Evolutionary conservation across 441 rosid species (phyloP).

Genomic region (Erodium trifolium): DNA sequence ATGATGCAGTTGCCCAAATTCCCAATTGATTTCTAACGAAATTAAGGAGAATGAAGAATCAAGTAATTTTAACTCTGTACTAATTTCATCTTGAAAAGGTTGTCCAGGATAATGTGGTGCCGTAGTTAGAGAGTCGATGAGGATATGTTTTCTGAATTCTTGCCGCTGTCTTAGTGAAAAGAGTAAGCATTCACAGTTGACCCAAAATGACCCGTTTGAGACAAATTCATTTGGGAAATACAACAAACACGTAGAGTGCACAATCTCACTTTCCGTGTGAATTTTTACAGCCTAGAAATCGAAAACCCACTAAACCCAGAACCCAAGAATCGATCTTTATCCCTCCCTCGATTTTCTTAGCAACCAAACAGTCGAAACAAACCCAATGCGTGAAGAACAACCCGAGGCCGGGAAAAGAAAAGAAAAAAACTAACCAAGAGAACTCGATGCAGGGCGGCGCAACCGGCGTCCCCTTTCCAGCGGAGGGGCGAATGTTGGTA

Average conservation of each 20-base stretch:
- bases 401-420: not conserved
- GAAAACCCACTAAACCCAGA: not conserved
- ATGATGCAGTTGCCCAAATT: not conserved
- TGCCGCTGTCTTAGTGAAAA: not conserved
- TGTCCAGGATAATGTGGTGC: not conserved
- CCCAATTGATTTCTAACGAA: not conserved
- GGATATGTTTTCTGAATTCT: too few relatives aligned
- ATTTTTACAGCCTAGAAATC: too few relatives aligned
- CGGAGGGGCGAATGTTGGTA: not conserved
- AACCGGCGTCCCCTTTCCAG: not conserved
- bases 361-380: constrained; percentile 1
- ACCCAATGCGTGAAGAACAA: not conserved
- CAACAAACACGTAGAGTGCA: not conserved
- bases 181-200: not conserved
- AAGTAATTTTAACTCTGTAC: not conserved
- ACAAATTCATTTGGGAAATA: not conserved
- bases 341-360: not conserved
- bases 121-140: too few relatives aligned
- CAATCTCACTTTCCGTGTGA: too few relatives aligned
- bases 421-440: constrained; percentile 11
- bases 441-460: constrained; percentile 4
- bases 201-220: not conserved
- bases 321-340: constrained; percentile 1
- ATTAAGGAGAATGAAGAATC: not conserved
- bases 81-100: not conserved